Evolutionary conservation across 352 stramenopile species (phyloP).

Genomic region (Pythium insidiosum): DNA sequence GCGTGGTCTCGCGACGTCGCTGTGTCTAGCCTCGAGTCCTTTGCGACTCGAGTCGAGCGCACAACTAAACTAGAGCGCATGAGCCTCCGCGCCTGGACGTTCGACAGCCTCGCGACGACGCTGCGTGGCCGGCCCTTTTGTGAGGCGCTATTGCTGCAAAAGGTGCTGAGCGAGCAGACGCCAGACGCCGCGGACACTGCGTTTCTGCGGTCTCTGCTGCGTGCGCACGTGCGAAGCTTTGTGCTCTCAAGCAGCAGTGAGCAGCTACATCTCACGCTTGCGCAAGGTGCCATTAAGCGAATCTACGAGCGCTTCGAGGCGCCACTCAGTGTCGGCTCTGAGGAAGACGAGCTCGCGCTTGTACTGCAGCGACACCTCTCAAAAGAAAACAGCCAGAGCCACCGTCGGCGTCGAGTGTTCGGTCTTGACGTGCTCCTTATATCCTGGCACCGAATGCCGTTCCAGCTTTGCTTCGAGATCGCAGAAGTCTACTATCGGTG

Average conservation of each 20-base stretch:
- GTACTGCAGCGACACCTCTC: too few species aligned
- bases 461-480: slow-evolving; percentile 53
- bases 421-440: slow-evolving; percentile 37
- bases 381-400: too few species aligned
- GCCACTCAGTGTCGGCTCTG: too few species aligned
- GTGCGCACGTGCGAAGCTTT: slow-evolving; percentile 40
- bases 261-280: slow-evolving; percentile 24
- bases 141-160: slow-evolving; percentile 50
- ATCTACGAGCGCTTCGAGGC: slow-evolving; percentile 34
- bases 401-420: too few species aligned
- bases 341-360: too few species aligned
- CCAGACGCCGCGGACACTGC: slow-evolving; percentile 35
- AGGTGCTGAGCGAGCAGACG: slow-evolving; percentile 36
- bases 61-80: slow-evolving; percentile 55
- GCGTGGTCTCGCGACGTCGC: slow-evolving; percentile 21
- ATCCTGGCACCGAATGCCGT: slow-evolving; percentile 50
- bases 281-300: slow-evolving; percentile 14
- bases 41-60: slow-evolving; percentile 27
- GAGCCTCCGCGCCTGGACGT: slow-evolving; percentile 47
- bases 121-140: slow-evolving; percentile 33
- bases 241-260: slow-evolving; percentile 20
- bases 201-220: slow-evolving; percentile 38
- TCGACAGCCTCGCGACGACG: slow-evolving; percentile 27
- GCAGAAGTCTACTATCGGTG: slow-evolving; percentile 47
- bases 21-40: slow-evolving; percentile 28